Base-by-base conservation (phyloP, 2,329 filamentous ascomycete genomes). In the Ciborinia camelliae region DNA sequence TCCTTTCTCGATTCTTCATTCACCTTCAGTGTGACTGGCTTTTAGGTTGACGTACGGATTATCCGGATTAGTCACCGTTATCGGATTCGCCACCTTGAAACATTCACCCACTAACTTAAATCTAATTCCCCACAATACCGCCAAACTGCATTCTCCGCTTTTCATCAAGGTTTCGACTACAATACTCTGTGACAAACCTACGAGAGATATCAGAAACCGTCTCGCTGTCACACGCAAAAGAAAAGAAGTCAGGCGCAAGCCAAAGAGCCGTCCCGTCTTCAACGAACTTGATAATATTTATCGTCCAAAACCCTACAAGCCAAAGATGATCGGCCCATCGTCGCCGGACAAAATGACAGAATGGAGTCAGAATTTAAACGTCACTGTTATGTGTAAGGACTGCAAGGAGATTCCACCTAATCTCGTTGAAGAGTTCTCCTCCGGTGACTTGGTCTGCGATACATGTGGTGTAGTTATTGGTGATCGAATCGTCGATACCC, bases 381-480 rank as follows among this genome's bases (percentile, higher is more conserved):
- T 92, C 74, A 87, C 89, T 70, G 79, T 98, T 68, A 88, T 92
- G 69, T 99, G 95, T 77, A 90, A 86, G 20, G 94, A 99, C 75
- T 99, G 95, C 82, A 90, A 89, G 74, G 92, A 97, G 75, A 84
- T 87, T 62, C 95, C 95, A n/a, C 94, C 95, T 6, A 93, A 97
- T 69, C 82, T 99, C 43, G 86, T 95, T 53, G 95, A 98, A 75
- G 95, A 98, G 76, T 95, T 94, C 75, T 92, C 92, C 7, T 90
- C 88, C 43, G 91, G 92, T 69, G 95, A 99, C 77, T 91, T 96
- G 76, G 92, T 99, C 63, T 99, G 95, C 76, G 90, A 85, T 65
- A 92, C 90, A 67, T 99, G 95, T 74, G 95, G 95, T 45, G 83
- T 97, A 41, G 95, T 99, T 7, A 85, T 99, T 37, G 90, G 90